Conservation (phyloP, 306 rosid genomes). For the Quercus gilva region DNA sequence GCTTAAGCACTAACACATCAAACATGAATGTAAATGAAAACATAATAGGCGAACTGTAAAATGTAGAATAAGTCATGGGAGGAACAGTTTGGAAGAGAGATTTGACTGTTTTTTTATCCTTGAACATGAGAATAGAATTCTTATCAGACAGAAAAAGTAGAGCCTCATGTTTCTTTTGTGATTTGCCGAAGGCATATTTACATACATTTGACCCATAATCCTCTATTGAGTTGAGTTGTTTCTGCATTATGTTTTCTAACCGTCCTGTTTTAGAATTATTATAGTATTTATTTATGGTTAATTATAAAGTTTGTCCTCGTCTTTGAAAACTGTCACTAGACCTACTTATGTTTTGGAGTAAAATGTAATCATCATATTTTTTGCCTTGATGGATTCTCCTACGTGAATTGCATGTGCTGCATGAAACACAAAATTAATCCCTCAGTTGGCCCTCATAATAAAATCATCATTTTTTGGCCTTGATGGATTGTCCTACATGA, state of each 20-base stretch:
- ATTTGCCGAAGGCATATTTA: neutral
- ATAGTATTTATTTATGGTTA: too few species aligned
- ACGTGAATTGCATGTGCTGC: too few species aligned
- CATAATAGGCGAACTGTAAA: neutral
- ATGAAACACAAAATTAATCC: too few species aligned
- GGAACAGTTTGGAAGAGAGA: neutral
- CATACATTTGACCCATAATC: neutral
- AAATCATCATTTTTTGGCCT: too few species aligned
- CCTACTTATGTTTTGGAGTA: too few species aligned
- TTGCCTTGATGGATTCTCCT: too few species aligned
- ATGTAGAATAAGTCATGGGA: neutral
- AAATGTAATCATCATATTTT: too few species aligned
- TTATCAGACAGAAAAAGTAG: neutral
- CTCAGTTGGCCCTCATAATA: too few species aligned
- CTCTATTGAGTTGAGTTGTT: neutral
- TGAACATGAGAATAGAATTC: neutral
- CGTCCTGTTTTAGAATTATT: neutral
- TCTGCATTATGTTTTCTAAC: conserved; percentile 18
- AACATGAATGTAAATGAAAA: neutral
- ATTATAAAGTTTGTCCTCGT: too few species aligned
- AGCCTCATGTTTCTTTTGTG: neutral
- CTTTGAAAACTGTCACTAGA: too few species aligned
- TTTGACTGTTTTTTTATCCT: neutral
- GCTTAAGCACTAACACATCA: neutral
- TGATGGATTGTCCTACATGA: too few species aligned